Conservation (phyloP, 495 filamentous ascomycete species). For the Talaromyces wortmannii region DNA sequence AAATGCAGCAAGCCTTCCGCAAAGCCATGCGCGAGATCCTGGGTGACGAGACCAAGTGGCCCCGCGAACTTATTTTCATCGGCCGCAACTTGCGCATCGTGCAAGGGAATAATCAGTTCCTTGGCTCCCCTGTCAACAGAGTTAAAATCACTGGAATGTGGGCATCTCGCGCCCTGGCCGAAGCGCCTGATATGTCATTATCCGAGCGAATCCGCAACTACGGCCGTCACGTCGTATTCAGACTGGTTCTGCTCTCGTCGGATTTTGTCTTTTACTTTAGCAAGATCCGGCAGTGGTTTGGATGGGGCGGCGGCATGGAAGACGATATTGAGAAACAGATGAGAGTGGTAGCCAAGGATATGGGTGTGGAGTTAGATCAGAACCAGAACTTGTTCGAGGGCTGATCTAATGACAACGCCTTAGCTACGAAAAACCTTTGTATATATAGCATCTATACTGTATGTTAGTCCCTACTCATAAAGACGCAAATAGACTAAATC, state of each 20-base stretch:
- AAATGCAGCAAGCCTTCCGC: slow-evolving; percentile 79
- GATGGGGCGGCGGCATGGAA: slow-evolving; percentile 79
- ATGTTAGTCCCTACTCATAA: background rate
- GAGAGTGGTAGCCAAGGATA: slow-evolving; percentile 79
- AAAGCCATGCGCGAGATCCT: slow-evolving; percentile 79
- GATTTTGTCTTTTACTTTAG: slow-evolving; percentile 81
- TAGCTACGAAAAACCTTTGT: background rate
- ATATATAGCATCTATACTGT: background rate
- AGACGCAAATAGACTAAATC: background rate
- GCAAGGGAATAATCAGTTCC: slow-evolving; percentile 71
- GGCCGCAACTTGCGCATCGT: slow-evolving; percentile 94
- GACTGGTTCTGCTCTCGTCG: slow-evolving; percentile 64
- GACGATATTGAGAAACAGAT: slow-evolving; percentile 86
- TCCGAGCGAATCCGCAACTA: slow-evolving; percentile 49
- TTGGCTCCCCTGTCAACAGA: slow-evolving; percentile 89
- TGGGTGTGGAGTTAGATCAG: slow-evolving; percentile 68
- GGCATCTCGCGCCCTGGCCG: slow-evolving; percentile 73
- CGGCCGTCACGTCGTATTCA: slow-evolving; percentile 71
- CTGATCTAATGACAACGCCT: slow-evolving; percentile 19
- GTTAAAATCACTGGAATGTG: slow-evolving; percentile 91
- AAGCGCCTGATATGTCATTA: slow-evolving; percentile 55
- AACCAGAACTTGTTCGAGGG: slow-evolving; percentile 84
- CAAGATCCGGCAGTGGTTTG: slow-evolving; percentile 66
- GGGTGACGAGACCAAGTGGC: slow-evolving; percentile 86
- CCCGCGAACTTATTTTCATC: slow-evolving; percentile 89